These are phyloP conservation scores for Leccinum colubrinum DNA, from an alignment of 1,284 basidiomycete species.

Conservation along the genomic window DNA sequence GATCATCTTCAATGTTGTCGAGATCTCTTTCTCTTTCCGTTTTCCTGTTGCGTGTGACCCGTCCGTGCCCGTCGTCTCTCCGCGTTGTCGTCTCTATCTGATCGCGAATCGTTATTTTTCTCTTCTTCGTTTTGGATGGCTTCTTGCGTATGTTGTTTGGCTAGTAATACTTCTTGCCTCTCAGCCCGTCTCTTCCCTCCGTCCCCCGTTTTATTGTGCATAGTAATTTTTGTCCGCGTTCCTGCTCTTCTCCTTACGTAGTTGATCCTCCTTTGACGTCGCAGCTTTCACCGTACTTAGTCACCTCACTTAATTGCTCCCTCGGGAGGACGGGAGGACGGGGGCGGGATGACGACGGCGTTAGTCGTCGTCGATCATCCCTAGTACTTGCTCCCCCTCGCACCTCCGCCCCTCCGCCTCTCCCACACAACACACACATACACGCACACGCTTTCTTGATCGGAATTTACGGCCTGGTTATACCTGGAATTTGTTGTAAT, in stretches of 20 bases:
- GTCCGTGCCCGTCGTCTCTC: slow-evolving; percentile 7
- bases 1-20: slow-evolving; percentile 32
- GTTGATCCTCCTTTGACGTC: slow-evolving; percentile 14
- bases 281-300: slow-evolving; percentile 23
- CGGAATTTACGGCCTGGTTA: background rate
- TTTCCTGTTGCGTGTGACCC: slow-evolving; percentile 14
- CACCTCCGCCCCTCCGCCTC: background rate
- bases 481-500: background rate
- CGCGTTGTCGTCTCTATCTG: slow-evolving; percentile 9
- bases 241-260: background rate
- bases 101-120: background rate
- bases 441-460: background rate
- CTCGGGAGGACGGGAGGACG: background rate
- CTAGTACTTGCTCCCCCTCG: background rate
- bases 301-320: slow-evolving; percentile 20
- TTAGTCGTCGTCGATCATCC: slow-evolving; percentile 12
- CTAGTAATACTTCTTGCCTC: slow-evolving; percentile 3
- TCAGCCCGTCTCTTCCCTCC: slow-evolving; percentile 1
- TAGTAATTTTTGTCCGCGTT: slow-evolving; percentile 16
- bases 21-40: slow-evolving; percentile 2
- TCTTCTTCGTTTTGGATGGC: slow-evolving; percentile 16
- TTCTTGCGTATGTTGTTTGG: slow-evolving; percentile 21
- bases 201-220: slow-evolving; percentile 23
- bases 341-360: slow-evolving; percentile 10
- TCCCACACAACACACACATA: background rate